These are phyloP conservation scores for Raphanus sativus DNA, from an alignment of 345 rosid species.

Conservation along the genomic window DNA sequence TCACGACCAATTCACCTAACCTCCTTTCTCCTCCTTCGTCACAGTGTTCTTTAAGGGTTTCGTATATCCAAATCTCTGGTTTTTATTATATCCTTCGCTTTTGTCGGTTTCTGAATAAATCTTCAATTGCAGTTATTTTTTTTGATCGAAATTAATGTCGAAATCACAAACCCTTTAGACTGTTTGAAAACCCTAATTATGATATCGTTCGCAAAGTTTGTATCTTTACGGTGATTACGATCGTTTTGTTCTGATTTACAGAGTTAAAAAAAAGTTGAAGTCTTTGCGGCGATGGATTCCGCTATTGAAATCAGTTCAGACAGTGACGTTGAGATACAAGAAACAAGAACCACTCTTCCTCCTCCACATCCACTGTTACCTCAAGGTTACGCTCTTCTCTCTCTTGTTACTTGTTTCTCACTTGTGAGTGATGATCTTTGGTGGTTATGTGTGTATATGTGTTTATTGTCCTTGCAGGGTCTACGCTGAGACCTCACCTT, in stretches of 20 bases:
- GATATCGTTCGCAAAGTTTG: background rate
- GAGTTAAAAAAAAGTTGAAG: background rate
- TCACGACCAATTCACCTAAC: background rate
- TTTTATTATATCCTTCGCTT: background rate
- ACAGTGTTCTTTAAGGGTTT: background rate
- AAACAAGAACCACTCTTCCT: constrained; percentile 39
- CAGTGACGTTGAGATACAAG: constrained; percentile 56
- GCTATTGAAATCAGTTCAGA: constrained; percentile 86
- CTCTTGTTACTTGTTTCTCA: background rate
- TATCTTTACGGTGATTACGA: background rate
- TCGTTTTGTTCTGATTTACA: background rate
- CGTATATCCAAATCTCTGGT: background rate
- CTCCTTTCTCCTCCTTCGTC: background rate
- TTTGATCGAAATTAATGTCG: background rate
- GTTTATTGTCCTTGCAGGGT: constrained; percentile 38
- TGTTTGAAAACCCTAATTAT: background rate
- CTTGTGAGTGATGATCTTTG: too few relatives aligned
- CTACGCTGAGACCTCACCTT: constrained; percentile 32
- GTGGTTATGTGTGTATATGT: background rate
- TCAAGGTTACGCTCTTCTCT: constrained; percentile 19
- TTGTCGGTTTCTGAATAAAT: background rate
- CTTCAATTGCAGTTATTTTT: background rate
- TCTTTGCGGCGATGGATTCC: constrained; percentile 33
- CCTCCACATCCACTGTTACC: constrained; percentile 32
- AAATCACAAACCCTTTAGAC: background rate